A percentile compares a stretch with the other conserved stretches of the same genome.
Evolutionary conservation across 306 rosid genomes (phyloP).

Genomic region (Inga leiocalycina): DNA sequence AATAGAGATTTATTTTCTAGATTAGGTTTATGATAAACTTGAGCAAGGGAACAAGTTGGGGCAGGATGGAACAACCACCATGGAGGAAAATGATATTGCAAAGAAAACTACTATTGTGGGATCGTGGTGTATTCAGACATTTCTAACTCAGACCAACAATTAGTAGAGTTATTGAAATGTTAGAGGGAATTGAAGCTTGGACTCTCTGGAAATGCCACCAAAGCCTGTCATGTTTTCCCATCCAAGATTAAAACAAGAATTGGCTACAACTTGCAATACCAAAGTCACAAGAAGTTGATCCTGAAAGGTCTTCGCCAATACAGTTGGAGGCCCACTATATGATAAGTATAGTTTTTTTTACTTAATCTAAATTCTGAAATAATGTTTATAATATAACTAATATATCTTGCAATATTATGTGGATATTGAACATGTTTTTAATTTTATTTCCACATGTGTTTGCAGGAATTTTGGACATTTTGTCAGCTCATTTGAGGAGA

Average conservation of each 20-base stretch:
- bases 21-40: slow-evolving; percentile 29
- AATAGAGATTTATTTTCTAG: slow-evolving; percentile 20
- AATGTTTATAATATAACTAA: no score
- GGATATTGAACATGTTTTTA: no score
- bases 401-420: no score
- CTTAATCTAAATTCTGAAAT: no score
- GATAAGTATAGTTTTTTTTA: no score
- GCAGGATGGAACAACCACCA: neutral
- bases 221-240: neutral
- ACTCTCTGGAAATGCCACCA: neutral
- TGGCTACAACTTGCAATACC: neutral
- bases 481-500: no score
- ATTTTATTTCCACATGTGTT: no score
- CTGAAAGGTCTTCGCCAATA: no score
- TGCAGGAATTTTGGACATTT: no score
- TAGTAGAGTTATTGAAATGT: slow-evolving; percentile 42
- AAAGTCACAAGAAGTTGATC: no score
- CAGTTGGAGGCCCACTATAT: no score
- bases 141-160: slow-evolving; percentile 33
- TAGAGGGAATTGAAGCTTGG: slow-evolving; percentile 21
- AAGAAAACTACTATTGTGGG: neutral
- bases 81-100: slow-evolving; percentile 17
- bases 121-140: neutral
- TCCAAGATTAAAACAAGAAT: neutral
- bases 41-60: slow-evolving; percentile 4